A percentile compares a stretch with the other conserved stretches of the same genome.
phyloP scores from a whole-genome alignment of 257 asterid species.

The Solanum stenotomum region DNA sequence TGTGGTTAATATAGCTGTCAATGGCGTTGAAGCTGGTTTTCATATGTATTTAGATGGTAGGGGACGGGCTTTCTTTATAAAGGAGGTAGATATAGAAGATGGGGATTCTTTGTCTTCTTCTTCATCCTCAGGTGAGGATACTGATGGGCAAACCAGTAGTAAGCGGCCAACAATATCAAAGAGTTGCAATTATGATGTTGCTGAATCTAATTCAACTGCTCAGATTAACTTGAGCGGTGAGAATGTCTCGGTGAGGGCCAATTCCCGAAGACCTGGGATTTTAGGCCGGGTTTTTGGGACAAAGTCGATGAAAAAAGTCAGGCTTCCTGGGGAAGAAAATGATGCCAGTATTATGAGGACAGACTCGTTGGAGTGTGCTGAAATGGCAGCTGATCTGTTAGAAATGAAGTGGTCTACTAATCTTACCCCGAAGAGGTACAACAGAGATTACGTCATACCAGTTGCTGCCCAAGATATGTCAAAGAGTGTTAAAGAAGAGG shows the following conservation, averaged over 20 bases:
- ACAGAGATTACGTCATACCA: constrained; percentile 14
- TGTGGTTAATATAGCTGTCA: constrained; percentile 63
- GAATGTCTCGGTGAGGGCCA: constrained; percentile 28
- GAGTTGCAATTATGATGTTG: constrained; percentile 36
- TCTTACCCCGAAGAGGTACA: constrained; percentile 34
- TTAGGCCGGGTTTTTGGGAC: constrained; percentile 62
- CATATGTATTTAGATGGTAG: constrained; percentile 76
- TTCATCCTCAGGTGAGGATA: constrained; percentile 61
- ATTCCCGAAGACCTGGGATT: constrained; percentile 45
- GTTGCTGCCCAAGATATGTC: constrained; percentile 15
- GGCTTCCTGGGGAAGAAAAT: constrained; percentile 13
- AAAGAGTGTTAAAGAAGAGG: constrained; percentile 16
- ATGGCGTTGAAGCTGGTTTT: constrained; percentile 69
- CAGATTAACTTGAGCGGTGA: constrained; percentile 17
- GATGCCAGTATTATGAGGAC: constrained; percentile 19
- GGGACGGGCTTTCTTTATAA: constrained; percentile 80
- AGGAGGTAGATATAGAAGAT: constrained; percentile 51
- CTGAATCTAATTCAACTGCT: constrained; percentile 17
- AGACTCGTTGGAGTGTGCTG: constrained; percentile 76
- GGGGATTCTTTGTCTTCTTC: constrained; percentile 33
- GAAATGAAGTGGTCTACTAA: constrained; percentile 92
- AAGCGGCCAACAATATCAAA: constrained; percentile 32
- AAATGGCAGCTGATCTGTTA: constrained; percentile 89
- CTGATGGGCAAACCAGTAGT: constrained; percentile 21
- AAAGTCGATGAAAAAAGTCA: constrained; percentile 23